These are phyloP conservation scores for Coniferiporia weirii DNA, from an alignment of 1,284 basidiomycete species.

Conservation along the genomic window DNA sequence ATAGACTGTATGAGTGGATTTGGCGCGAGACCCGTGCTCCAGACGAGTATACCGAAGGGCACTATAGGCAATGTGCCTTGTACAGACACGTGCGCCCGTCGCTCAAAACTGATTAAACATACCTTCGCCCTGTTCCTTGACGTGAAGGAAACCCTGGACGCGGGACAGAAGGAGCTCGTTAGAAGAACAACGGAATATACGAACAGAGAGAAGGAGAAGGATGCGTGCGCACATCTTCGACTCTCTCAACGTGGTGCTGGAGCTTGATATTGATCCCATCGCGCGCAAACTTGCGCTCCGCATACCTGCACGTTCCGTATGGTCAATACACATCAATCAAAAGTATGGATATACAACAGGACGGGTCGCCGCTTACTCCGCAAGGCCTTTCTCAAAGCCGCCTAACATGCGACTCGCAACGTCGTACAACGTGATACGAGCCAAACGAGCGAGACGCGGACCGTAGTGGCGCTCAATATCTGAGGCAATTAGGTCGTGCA, in stretches of 20 bases:
- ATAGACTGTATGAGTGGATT: conserved; percentile 72
- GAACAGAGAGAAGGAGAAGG: conserved; percentile 28
- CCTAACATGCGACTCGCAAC: conserved; percentile 79
- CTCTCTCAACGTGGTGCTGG: conserved; percentile 74
- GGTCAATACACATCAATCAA: conserved; percentile 10
- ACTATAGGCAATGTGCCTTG: conserved; percentile 35
- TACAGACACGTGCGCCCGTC: background rate
- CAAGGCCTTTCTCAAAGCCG: conserved; percentile 46
- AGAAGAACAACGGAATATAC: background rate
- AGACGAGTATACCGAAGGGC: conserved; percentile 78
- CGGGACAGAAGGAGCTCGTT: conserved; percentile 26
- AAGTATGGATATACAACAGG: background rate
- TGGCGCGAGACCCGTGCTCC: conserved; percentile 80
- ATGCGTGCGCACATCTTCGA: conserved; percentile 49
- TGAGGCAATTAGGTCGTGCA: conserved; percentile 77
- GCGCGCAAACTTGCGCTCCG: conserved; percentile 67
- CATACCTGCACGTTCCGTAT: conserved; percentile 42
- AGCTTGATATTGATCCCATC: conserved; percentile 76
- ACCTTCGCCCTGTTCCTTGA: conserved; percentile 62
- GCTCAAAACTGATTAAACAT: conserved; percentile 12
- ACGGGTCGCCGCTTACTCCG: background rate
- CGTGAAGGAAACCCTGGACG: conserved; percentile 49
- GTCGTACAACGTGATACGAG: conserved; percentile 76
- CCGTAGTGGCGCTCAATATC: conserved; percentile 65
- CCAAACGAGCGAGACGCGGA: conserved; percentile 54